phyloP scores from a whole-genome alignment of 306 rosid species.

The Castanospermum australe region DNA sequence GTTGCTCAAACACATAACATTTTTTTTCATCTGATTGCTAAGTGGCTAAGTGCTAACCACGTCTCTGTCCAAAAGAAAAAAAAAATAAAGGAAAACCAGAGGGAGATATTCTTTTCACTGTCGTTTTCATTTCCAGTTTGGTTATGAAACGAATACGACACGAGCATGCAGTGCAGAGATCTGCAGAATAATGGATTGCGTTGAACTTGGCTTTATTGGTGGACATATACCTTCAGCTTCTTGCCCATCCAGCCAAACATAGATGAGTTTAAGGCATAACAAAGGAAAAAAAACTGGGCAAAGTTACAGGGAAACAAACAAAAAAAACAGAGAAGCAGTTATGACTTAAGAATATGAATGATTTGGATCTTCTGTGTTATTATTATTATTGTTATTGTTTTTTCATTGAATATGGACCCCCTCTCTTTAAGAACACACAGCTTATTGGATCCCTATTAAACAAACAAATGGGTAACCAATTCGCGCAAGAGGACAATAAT shows the following conservation, averaged over 20 bases:
- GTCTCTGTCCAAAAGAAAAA: neutral
- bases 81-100: neutral
- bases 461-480: conserved; percentile 11
- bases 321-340: conserved; percentile 13
- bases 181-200: conserved; percentile 6
- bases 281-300: neutral
- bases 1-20: neutral
- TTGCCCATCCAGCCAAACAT: neutral
- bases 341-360: neutral
- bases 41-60: too few species aligned
- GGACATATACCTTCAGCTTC: neutral
- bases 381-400: neutral
- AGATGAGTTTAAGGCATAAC: neutral
- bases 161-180: neutral
- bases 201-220: conserved; percentile 20
- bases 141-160: neutral
- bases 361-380: conserved; percentile 13
- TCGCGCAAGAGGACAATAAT: conserved; percentile 38
- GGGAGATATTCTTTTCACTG: neutral
- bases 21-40: neutral
- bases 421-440: neutral
- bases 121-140: neutral
- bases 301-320: neutral
- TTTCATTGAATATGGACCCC: conserved; percentile 12
- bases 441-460: conserved; percentile 3